Base-by-base conservation (phyloP, 2,329 filamentous ascomycete species). In the Pseudogymnoascus sp. region DNA sequence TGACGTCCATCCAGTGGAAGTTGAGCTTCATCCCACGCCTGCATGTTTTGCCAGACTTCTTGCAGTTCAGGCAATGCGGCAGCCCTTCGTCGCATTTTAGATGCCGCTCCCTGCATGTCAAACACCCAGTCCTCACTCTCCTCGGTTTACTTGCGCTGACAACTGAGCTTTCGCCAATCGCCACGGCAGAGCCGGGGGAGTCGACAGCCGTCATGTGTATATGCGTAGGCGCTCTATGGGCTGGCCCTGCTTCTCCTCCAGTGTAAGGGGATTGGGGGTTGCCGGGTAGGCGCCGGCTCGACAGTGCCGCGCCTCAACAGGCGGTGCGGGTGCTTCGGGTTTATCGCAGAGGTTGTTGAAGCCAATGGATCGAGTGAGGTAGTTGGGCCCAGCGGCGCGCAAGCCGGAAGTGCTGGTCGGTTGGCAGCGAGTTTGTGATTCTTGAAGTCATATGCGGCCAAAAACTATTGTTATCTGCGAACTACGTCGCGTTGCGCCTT, bases 31-130 rank as follows among this genome's bases (percentile, higher is more conserved):
- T 81, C 16, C 93, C 93, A 69, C 92, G 85, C 73, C 93, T 92
- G 79, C 93, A 98, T 63, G 87, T 80, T 60, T 93, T 82, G 71
- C 87, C 93, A 61, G 93, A 95, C 77, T 96, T 97, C 64, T 86
- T 85, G 76, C 93, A 97, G 71, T 97, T 97, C 70, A 89, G 80
- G 67, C 83, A 86, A 35, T 81, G 78, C 5, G 82, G 82, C 3
- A 76, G 69, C 19, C 71, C 87, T 75, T 96, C 91, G 72, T 96
- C 93, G 74, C 93, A 96, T 75, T 96, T 96, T 61, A 96, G 79
- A 78, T 96, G 93, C 56, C 92, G 82, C 74, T 96, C 90, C 68
- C 93, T 83, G 75, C 93, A 97, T 2, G 93, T 97, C 68, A 96
- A 78, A 74, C 93, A 97, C 38, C 93, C 93, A 2, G 93, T 97